A percentile compares a stretch with the other conserved stretches of the same genome.
Conservation (phyloP, 2,329 filamentous ascomycete species). For the Talaromyces sp. region DNA sequence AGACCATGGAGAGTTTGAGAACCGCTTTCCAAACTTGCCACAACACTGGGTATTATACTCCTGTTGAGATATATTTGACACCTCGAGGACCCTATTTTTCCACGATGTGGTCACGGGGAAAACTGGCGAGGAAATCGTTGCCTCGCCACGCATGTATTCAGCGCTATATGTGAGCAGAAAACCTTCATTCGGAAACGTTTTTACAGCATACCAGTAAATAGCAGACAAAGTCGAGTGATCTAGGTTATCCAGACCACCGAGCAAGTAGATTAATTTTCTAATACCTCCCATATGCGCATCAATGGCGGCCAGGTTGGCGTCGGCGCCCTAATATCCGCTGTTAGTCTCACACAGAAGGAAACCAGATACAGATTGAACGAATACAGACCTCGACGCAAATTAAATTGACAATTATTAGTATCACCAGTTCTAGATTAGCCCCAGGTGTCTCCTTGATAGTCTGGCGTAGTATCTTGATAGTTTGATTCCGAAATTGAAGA, state of each 20-base stretch:
- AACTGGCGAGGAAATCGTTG: background rate
- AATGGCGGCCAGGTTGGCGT: background rate
- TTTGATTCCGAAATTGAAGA: background rate
- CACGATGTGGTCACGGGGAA: background rate
- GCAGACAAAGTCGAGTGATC: background rate
- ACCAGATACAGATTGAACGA: background rate
- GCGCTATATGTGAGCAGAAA: background rate
- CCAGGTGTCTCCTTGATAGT: background rate
- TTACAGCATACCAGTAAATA: background rate
- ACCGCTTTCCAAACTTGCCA: background rate
- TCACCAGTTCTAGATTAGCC: background rate
- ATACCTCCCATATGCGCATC: background rate
- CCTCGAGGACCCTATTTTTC: background rate
- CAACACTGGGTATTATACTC: background rate
- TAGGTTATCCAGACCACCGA: background rate
- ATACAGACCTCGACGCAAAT: slow-evolving; percentile 1
- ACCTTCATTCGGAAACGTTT: background rate
- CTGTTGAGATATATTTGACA: background rate
- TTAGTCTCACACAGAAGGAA: background rate
- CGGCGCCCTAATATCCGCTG: background rate
- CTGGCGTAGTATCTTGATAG: background rate
- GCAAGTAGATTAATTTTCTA: background rate
- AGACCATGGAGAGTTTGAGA: background rate
- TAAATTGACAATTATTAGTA: background rate
- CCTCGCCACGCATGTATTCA: background rate